Evolutionary conservation across 176 grass and related monocot species (phyloP), one percentile per base, ranked within the genome.

Genomic region (Eragrostis curvula): DNA sequence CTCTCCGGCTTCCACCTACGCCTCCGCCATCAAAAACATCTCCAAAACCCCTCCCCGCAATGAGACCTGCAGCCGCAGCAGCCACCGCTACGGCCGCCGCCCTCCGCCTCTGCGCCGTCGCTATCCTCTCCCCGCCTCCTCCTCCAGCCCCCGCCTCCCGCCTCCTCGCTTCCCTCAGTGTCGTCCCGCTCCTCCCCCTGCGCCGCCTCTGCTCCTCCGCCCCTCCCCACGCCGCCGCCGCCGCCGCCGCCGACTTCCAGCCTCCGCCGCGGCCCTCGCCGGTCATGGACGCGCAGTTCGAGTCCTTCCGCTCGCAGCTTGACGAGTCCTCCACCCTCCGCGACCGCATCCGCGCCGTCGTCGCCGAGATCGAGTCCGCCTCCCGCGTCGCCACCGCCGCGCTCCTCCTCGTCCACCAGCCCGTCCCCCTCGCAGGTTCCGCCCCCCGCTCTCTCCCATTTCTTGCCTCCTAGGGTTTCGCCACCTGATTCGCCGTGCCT

Each of bases 331-430:
- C 92, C 25, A 80, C 85, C 13, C 66, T 99, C 67, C 86, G 91
- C 27, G 93, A 94, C 56, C 89, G 85, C 79, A 93, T 96, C 53
- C 90, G 88, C 44, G 39, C 68, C 50, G 93, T 96, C 20, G 89
- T 93, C n/a, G n/a, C 83, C 23, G 93, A 90, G 85, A 74, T 99
- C 60, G 93, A 99, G 82, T 88, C 79, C n/a, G 82, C 88, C 53
- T 89, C 86, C 68, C 88, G 93, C 50, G 58, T 91, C 68, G 89
- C 94, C 59, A 82, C 84, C 64, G 90, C 96, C 27, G 79, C 90
- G 29, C 90, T 99, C 70, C 92, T 98, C 52, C 90, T 95, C 79
- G 93, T 96, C 63, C 93, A 93, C 87, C 93, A 96, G 84, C 84
- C 93, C 42, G 81, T 88, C 27, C 89, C 89, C 16, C 81, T 84